Percentiles rank a stretch among this genome's conserved stretches.
Conservation (phyloP, 2,329 filamentous ascomycete genomes). For the Seiridium unicorne region DNA sequence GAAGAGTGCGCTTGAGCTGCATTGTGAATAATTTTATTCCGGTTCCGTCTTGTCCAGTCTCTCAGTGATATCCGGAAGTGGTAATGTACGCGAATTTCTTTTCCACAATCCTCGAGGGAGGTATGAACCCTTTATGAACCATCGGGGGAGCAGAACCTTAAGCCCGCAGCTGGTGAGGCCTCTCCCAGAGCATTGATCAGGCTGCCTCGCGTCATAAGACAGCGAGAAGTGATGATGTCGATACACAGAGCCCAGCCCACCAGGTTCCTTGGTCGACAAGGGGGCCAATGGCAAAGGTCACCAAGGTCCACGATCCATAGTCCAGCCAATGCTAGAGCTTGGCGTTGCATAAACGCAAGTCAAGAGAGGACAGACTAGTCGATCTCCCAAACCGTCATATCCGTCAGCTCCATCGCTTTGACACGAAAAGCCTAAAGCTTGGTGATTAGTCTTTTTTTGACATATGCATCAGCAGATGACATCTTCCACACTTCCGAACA, state of each 20-base stretch:
- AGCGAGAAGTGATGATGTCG: slow-evolving; percentile 3
- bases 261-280: neutral
- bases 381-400: slow-evolving; percentile 1
- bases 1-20: slow-evolving; percentile 7
- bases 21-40: neutral
- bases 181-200: neutral
- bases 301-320: neutral
- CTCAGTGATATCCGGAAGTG: neutral
- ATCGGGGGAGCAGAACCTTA: neutral
- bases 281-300: neutral
- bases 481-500: neutral
- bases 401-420: neutral
- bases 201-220: neutral
- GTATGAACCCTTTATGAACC: neutral
- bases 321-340: neutral
- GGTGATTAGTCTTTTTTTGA: neutral
- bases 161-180: too few species aligned
- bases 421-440: neutral
- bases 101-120: neutral
- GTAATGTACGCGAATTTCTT: neutral
- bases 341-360: neutral
- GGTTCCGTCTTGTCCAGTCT: neutral
- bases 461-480: neutral
- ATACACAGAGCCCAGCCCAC: neutral
- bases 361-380: neutral